Evolutionary conservation across 805 yeast genomes (phyloP).

Genomic region (Kockiozyma suomiensis): DNA sequence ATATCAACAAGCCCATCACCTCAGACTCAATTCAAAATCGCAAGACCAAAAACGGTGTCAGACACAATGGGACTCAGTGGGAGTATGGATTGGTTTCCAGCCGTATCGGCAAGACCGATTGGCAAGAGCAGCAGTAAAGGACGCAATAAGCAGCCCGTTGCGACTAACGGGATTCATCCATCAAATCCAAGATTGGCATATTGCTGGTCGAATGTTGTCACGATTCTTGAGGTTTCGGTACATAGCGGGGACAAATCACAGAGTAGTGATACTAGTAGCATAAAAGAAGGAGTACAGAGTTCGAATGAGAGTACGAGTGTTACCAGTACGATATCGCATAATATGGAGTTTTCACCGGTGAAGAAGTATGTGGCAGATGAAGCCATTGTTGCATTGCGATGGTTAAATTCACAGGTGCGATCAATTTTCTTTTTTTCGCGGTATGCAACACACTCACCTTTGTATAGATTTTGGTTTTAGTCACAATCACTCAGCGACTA

Average conservation of each 20-base stretch:
- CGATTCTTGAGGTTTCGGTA: constrained; percentile 52
- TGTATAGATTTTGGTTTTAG: constrained; percentile 43
- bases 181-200: constrained; percentile 60
- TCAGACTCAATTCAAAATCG: constrained; percentile 57
- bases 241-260: neutral
- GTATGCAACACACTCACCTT: neutral
- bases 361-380: constrained; percentile 53
- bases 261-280: constrained; percentile 31
- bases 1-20: constrained; percentile 57
- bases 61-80: constrained; percentile 45
- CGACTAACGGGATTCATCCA: constrained; percentile 26
- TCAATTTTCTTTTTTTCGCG: neutral
- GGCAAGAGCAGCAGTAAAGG: neutral
- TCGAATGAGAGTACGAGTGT: constrained; percentile 33
- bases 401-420: constrained; percentile 51
- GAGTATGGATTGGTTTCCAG: constrained; percentile 67
- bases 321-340: neutral
- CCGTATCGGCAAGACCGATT: constrained; percentile 36
- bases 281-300: constrained; percentile 36
- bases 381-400: constrained; percentile 56
- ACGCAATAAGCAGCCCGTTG: neutral
- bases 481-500: constrained; percentile 53
- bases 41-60: constrained; percentile 49
- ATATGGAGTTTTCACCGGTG: constrained; percentile 46
- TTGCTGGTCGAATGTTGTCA: constrained; percentile 65